Percentiles rank a stretch among this genome's conserved stretches.
These are phyloP conservation scores for Dothiorella sarmentorum DNA, from an alignment of 2,329 filamentous ascomycete species.

Conservation along the genomic window DNA sequence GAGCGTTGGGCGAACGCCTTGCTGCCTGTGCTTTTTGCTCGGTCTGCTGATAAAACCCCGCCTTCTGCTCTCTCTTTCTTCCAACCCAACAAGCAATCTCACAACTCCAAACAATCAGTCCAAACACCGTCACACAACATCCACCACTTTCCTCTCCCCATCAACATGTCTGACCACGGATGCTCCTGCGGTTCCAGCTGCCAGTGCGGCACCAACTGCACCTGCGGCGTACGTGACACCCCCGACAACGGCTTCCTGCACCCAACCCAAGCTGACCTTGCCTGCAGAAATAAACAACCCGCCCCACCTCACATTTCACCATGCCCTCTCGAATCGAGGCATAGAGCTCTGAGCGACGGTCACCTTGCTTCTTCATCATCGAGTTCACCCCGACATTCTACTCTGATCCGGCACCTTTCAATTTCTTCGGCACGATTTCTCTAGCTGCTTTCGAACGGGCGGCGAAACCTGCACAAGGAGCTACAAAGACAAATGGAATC, in stretches of 20 bases:
- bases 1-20: background rate
- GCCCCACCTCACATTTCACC: background rate
- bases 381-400: background rate
- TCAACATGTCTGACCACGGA: constrained; percentile 20
- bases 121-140: constrained; percentile 1
- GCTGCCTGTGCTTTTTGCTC: background rate
- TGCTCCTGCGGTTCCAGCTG: constrained; percentile 24
- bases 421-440: background rate
- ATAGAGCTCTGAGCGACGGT: background rate
- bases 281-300: constrained; percentile 12
- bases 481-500: background rate
- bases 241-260: background rate
- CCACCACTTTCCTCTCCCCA: background rate
- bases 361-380: background rate
- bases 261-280: background rate
- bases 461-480: background rate
- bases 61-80: background rate
- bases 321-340: background rate
- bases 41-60: constrained; percentile 16
- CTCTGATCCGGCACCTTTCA: background rate
- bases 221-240: constrained; percentile 24
- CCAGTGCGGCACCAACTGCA: constrained; percentile 23
- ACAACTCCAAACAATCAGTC: background rate
- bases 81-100: background rate
- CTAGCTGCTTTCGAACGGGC: background rate